Conservation (phyloP, 73 alveolate species). For the Durusdinium trenchii region DNA sequence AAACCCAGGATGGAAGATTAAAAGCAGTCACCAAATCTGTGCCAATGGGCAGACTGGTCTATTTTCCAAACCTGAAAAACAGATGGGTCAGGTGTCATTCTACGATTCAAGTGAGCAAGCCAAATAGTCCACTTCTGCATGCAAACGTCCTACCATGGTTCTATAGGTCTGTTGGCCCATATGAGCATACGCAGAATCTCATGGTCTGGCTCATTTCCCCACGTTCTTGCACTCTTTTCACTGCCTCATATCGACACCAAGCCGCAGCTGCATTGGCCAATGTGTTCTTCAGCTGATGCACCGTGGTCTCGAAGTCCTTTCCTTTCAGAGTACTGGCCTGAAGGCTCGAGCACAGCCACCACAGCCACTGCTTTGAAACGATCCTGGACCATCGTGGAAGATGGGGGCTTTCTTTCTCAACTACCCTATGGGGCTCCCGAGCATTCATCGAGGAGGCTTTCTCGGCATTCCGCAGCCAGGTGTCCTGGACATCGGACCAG, state of each 20-base stretch:
- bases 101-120: no score
- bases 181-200: no score
- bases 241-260: background rate
- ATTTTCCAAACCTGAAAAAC: no score
- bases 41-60: no score
- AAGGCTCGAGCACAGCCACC: background rate
- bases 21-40: no score
- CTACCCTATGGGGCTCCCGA: background rate
- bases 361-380: background rate
- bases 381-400: background rate
- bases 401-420: background rate
- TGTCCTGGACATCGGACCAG: background rate
- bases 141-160: no score
- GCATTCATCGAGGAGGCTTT: conserved; percentile 48
- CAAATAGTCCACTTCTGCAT: no score
- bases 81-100: no score
- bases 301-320: conserved; percentile 9
- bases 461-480: conserved; percentile 73
- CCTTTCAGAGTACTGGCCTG: conserved; percentile 25
- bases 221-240: no score
- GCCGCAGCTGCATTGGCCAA: background rate
- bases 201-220: no score
- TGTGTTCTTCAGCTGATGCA: conserved; percentile 18
- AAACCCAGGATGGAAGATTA: no score
- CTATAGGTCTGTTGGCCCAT: no score